Evolutionary conservation across 495 filamentous ascomycete genomes (phyloP).

Genomic region (Trichoderma asperelloides): DNA sequence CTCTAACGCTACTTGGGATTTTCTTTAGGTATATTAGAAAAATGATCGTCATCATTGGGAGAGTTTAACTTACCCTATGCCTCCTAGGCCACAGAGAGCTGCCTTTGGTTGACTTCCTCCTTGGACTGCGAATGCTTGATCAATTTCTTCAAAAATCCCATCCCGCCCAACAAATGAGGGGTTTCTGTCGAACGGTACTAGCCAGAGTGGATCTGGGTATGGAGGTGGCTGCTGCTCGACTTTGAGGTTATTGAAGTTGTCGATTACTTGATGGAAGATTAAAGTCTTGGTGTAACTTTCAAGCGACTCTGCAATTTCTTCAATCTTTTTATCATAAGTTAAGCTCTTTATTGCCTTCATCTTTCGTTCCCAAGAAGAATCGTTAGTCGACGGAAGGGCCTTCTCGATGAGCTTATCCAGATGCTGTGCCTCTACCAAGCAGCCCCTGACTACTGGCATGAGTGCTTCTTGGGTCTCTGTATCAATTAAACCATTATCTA

Average conservation of each 20-base stretch:
- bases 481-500: slow-evolving; percentile 14
- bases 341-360: slow-evolving; percentile 14
- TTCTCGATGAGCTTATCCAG: slow-evolving; percentile 19
- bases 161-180: background rate
- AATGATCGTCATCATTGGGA: background rate
- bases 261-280: background rate
- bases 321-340: slow-evolving; percentile 18
- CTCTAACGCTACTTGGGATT: slow-evolving; percentile 10
- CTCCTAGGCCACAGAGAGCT: background rate
- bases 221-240: background rate
- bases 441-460: slow-evolving; percentile 19
- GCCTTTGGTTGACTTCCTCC: background rate
- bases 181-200: background rate
- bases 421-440: slow-evolving; percentile 13
- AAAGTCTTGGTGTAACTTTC: slow-evolving; percentile 4
- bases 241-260: background rate
- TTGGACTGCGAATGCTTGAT: background rate
- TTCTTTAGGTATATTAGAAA: background rate
- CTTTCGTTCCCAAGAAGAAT: background rate
- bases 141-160: background rate
- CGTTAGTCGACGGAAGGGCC: slow-evolving; percentile 13
- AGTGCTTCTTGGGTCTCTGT: slow-evolving; percentile 16
- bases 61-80: background rate
- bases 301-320: slow-evolving; percentile 18
- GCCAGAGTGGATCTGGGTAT: background rate